Evolutionary conservation across 495 filamentous ascomycete genomes (phyloP).

Genomic region (Pyrenopolyporus hunteri): DNA sequence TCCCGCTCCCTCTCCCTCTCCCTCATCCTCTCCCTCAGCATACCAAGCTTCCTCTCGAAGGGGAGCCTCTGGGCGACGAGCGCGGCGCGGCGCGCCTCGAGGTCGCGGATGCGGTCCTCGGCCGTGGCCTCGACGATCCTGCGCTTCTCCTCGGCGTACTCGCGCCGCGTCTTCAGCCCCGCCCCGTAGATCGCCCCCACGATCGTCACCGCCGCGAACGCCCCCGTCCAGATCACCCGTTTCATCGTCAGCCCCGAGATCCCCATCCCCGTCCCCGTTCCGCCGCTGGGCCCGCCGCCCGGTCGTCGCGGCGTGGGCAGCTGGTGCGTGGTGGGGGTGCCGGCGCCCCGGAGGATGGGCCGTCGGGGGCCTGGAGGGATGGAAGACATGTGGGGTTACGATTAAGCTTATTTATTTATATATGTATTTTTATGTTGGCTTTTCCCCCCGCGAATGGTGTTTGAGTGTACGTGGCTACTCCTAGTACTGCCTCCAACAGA

Average conservation of each 20-base stretch:
- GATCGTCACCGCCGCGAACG: constrained; percentile 56
- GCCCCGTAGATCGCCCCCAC: constrained; percentile 63
- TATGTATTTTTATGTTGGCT: neutral
- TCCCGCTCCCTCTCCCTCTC: constrained; percentile 5
- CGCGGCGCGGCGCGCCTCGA: constrained; percentile 43
- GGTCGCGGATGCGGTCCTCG: constrained; percentile 46
- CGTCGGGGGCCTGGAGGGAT: no score
- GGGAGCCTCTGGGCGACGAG: constrained; percentile 43
- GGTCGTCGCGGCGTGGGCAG: neutral
- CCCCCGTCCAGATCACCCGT: constrained; percentile 53
- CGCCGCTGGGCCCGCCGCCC: neutral
- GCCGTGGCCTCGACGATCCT: constrained; percentile 39
- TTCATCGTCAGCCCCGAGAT: constrained; percentile 19
- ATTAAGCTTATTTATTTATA: neutral
- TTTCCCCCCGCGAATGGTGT: no score
- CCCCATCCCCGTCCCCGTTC: neutral
- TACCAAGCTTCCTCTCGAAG: constrained; percentile 47
- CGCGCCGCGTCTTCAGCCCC: constrained; percentile 59
- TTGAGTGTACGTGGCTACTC: neutral
- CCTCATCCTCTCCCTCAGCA: constrained; percentile 42
- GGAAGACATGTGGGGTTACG: no score
- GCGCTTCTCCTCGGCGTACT: constrained; percentile 47
- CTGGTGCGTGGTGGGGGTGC: neutral
- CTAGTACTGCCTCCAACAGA: constrained; percentile 38
- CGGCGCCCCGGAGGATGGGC: no score